Base-by-base conservation (phyloP, 768 basidiomycete genomes). In the Xerocomellus intermedius region DNA sequence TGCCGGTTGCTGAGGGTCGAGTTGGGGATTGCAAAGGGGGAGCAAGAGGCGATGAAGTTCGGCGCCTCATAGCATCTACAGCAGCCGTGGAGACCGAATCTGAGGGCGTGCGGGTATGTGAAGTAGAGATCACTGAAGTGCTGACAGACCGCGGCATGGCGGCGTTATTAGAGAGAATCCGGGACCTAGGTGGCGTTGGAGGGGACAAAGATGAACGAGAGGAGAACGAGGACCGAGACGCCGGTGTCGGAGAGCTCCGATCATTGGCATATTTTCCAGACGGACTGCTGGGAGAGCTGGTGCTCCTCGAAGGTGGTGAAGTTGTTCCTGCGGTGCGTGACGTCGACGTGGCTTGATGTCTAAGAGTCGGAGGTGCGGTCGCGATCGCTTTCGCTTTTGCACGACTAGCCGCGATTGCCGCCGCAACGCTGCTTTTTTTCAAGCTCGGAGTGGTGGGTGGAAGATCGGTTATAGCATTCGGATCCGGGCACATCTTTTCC, bases 381-480 rank as follows among this genome's bases (percentile, higher is more conserved):
- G 91, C 89, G 56, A 91, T 91, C 21, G 83, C 86, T 64, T 86
- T 92, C 16, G 91, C 90, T 67, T 91, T 95, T 16, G 88, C 91
- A 22, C 93, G 82, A 67, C 89, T 94, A 21, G 94, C 92, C 38
- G 94, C 94, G 63, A 95, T 90, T 22, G 91, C 84, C 9, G 93
- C 90, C 38, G 90, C 87, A 52, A 94, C 77, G 54, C 90, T 91
- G 42, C 82, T 83, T 71, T 94, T 94, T 74, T 93, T 94, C 50
- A 70, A 69, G 50, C 69, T 73, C 48, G 82, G 82, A 16, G 87
- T 82, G 8, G 82, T 81, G 3, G 80, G 77, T 30, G 79, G 73
- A 24, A 77, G 66, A 24, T 66, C 59, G 13, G 73, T 73, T 19
- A 77, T 60, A 12, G 51, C 67, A 38, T 76, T 74, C 5, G 82